These are phyloP conservation scores for Alternaria incomplexa DNA, from an alignment of 2,329 filamentous ascomycete genomes.

Conservation along the genomic window DNA sequence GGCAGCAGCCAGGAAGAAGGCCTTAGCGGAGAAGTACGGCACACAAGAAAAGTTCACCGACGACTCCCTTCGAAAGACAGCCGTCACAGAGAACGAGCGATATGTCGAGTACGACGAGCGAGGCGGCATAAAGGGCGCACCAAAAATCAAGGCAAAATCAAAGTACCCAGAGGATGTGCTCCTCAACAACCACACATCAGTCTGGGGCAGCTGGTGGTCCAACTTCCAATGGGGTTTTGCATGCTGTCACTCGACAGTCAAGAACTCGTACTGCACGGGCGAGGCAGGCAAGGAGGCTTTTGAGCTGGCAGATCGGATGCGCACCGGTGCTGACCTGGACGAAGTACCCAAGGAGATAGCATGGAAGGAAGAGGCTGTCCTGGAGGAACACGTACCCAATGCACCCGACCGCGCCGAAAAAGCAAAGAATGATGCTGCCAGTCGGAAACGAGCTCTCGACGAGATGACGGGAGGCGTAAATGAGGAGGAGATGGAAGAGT, in stretches of 20 bases:
- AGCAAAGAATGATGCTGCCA: slow-evolving; percentile 47
- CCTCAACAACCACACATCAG: slow-evolving; percentile 87
- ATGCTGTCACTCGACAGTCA: slow-evolving; percentile 91
- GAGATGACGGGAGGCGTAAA: slow-evolving; percentile 80
- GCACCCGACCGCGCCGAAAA: slow-evolving; percentile 51
- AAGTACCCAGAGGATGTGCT: slow-evolving; percentile 91
- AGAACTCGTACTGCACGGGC: slow-evolving; percentile 97
- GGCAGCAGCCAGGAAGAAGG: slow-evolving; percentile 70
- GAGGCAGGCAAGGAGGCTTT: slow-evolving; percentile 84
- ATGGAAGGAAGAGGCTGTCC: slow-evolving; percentile 51
- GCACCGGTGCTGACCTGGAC: slow-evolving; percentile 55
- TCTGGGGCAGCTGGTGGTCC: slow-evolving; percentile 98
- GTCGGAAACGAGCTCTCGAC: slow-evolving; percentile 75
- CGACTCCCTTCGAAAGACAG: slow-evolving; percentile 68
- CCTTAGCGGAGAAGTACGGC: slow-evolving; percentile 83
- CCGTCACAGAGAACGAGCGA: slow-evolving; percentile 78
- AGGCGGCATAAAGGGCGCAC: slow-evolving; percentile 86
- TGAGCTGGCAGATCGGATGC: slow-evolving; percentile 72
- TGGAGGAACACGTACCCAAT: slow-evolving; percentile 53
- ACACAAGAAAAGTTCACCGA: slow-evolving; percentile 67
- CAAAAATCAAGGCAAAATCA: slow-evolving; percentile 76
- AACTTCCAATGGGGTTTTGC: slow-evolving; percentile 95
- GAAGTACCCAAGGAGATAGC: slow-evolving; percentile 50
- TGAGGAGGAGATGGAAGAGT: slow-evolving; percentile 86
- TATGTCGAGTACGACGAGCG: slow-evolving; percentile 95